A percentile compares a stretch with the other conserved stretches of the same genome.
Evolutionary conservation across 2,329 filamentous ascomycete species (phyloP).

Genomic region (Biscogniauxia marginata): DNA sequence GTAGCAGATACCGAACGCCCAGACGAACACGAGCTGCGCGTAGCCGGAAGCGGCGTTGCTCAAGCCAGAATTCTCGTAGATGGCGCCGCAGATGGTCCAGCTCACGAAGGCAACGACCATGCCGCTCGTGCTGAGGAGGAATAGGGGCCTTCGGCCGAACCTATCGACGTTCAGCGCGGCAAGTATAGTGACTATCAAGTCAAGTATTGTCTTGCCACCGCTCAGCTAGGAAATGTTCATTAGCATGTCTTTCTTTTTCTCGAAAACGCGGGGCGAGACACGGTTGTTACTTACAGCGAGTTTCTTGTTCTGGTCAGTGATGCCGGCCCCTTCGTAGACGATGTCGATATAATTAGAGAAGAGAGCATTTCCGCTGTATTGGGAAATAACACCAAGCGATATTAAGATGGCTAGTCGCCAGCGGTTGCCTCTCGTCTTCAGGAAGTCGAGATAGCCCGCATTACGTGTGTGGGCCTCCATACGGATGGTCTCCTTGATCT

Average conservation of each 20-base stretch:
- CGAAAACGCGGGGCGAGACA: background rate
- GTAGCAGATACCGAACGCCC: slow-evolving; percentile 59
- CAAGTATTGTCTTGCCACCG: slow-evolving; percentile 57
- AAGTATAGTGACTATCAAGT: slow-evolving; percentile 55
- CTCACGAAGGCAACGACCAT: slow-evolving; percentile 48
- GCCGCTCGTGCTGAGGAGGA: slow-evolving; percentile 48
- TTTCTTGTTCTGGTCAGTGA: slow-evolving; percentile 55
- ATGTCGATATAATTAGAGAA: slow-evolving; percentile 66
- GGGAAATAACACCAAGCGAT: slow-evolving; percentile 64
- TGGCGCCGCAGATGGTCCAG: slow-evolving; percentile 53
- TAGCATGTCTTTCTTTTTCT: background rate
- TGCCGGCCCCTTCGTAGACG: slow-evolving; percentile 61
- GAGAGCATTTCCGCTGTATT: slow-evolving; percentile 66
- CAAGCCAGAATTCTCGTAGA: slow-evolving; percentile 48
- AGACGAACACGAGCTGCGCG: slow-evolving; percentile 57
- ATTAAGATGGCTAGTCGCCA: slow-evolving; percentile 62
- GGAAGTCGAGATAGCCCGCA: slow-evolving; percentile 59
- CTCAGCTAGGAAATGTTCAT: slow-evolving; percentile 36
- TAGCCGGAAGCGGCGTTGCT: slow-evolving; percentile 47
- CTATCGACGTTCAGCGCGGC: slow-evolving; percentile 51
- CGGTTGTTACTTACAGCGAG: slow-evolving; percentile 42
- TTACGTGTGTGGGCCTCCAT: slow-evolving; percentile 52
- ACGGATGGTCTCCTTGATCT: slow-evolving; percentile 63
- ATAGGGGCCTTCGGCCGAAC: slow-evolving; percentile 52
- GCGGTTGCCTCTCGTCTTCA: slow-evolving; percentile 62